Base-by-base conservation (phyloP, 148 eudicot species). In the Cornus kousa region DNA sequence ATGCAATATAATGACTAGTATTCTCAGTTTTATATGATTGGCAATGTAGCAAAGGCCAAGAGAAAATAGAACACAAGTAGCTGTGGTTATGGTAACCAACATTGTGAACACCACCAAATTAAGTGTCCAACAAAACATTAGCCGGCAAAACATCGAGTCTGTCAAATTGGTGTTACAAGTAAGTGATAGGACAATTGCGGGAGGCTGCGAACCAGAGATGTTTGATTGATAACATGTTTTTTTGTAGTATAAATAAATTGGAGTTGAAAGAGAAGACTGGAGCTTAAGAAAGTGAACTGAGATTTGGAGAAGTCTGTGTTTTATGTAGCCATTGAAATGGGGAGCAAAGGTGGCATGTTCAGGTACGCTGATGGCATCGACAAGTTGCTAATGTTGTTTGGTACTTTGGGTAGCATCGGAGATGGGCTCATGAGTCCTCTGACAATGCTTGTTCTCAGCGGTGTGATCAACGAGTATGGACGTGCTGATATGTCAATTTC, bases 351-450 rank as follows among this genome's bases (percentile, higher is more conserved):
- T 68, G 87, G 87, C 4, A 50, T 87, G 46, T 85, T 87, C 53
- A 53, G 82, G 3, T 87, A 71, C 55, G 87, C 87, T 9, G 87
- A 87, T 80, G 82, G 82, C 9, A 24, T 82, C 3, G 90, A 87
- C 67, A 82, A 84, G 76, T 32, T 87, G 70, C 83, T 87, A 1
- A 78, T 87, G 82, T 24, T 85, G 22, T 43, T 87, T 16, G 90
- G 90, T 43, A 79, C 80, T 72, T 73, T 87, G 48, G 87, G 90
- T 59, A 68, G 90, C 77, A 82, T 85, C 50, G 90, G 90, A 72
- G 90, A 87, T 76, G 90, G 87, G 31, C 50, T 87, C 19, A 79
- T 81, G 85, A 57, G 80, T 74, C 90, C 90, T 5, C 82, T 85
- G 65, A 79, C 78, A 11, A 79, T 87, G 90, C 28, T 85, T 24